Percentiles rank a stretch among this genome's conserved stretches.
Conservation (phyloP, 371 early-diverging fungal species). For the Mucor plumbeus region DNA sequence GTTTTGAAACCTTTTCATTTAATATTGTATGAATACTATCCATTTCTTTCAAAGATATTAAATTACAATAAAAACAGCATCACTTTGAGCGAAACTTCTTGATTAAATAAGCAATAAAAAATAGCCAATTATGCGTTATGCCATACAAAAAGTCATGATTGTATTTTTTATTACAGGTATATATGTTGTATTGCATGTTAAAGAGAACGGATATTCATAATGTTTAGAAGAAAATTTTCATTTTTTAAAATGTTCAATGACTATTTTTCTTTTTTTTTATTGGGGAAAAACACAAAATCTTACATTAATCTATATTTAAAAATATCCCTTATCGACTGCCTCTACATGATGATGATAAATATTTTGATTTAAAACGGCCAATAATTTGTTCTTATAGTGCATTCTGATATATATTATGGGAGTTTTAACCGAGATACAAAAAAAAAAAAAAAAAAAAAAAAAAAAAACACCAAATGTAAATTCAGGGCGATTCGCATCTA, state of each 20-base stretch:
- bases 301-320: neutral
- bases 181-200: neutral
- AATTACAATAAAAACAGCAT: neutral
- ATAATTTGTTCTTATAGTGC: neutral
- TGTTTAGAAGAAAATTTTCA: neutral
- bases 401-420: neutral
- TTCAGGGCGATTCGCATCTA: neutral
- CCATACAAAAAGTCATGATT: slow-evolving; percentile 1
- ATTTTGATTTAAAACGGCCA: neutral
- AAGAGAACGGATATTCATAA: neutral
- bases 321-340: neutral
- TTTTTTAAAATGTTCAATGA: neutral
- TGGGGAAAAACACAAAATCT: neutral
- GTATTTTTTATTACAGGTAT: slow-evolving; percentile 5
- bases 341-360: neutral
- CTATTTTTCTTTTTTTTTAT: neutral
- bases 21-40: neutral
- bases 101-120: slow-evolving; percentile 5
- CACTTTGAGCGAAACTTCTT: neutral
- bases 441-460: too few relatives aligned
- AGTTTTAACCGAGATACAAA: neutral
- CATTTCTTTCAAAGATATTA: neutral
- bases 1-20: neutral
- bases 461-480: neutral
- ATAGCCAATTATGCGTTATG: slow-evolving; percentile 2